Base-by-base conservation (phyloP, 1,284 basidiomycete genomes). In the Cutaneotrichosporon dermatis region DNA sequence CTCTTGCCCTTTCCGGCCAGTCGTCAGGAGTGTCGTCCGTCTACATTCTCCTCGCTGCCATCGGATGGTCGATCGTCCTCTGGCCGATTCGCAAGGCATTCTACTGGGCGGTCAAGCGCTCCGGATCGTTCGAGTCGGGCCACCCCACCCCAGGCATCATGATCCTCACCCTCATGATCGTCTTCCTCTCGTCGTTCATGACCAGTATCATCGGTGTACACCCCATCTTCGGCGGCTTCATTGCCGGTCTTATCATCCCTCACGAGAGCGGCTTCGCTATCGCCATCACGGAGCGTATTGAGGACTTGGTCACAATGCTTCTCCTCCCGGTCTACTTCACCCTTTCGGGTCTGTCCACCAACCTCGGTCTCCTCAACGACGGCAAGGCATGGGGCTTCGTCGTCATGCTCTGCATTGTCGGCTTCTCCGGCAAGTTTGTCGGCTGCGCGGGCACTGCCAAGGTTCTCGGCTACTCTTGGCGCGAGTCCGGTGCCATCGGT, bases 291-390 rank as follows among this genome's bases (percentile, higher is more conserved):
- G 85, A 88, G 69, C 87, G 86, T 76, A 79, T 92, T 25, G 91
- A 94, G 76, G 91, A 93, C 86, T 51, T 84, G 80, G 60, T 82
- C 49, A 69, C 79, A 0, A 73, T 80, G 65, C 72, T 95, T 13
- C 87, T 95, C 76, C 75, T 97, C 35, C 92, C 92, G 9, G 82
- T 93, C 69, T 92, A 92, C 76, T 92, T 92, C 76, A 83, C 86
- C 0, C 79, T 89, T 3, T 92, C 90, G 0, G 91, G 91, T 49
- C 78, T 95, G 64, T 83, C 82, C 59, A 97, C 93, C 37, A 86
- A 96, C 79, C 82, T 97, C 10, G 88, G 89, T 4, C 74, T 88
- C 37, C 82, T 95, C 52, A 75, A 91, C 74, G 84, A 82, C 51
- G 90, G 84, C 46, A 76, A 79, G 51, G 87, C 87, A 6, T 95